Base-by-base conservation (phyloP, 2,329 filamentous ascomycete genomes). In the Fusarium avenaceum region DNA sequence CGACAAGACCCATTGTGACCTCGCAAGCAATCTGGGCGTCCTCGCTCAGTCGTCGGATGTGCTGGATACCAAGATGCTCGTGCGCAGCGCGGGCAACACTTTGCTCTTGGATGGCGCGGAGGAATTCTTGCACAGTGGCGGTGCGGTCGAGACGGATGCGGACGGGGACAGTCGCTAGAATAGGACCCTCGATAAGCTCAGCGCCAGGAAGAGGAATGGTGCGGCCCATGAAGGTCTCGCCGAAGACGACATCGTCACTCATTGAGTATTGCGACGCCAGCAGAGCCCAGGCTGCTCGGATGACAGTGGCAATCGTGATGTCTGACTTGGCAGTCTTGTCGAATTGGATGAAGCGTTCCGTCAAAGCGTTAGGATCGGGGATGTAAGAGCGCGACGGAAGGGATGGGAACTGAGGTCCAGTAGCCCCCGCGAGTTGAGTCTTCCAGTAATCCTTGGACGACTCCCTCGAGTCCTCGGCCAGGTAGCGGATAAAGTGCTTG, bases 1-100 rank as follows among this genome's bases (percentile, higher is more conserved):
- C 79, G 2, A 85, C 74, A 4, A 85, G 74, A 10, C 81, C 82
- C 81, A 85, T 83, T 78, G 84, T 86, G 15, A 85, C 85, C 47
- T 87, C 85, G 43, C 87, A 87, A 1, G 86, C 75, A 30, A 81
- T 82, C 53, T 87, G 85, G 80, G 82, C 14, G 79, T 85, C 71
- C 78, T 76, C 38, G 82, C 80, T 70, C 82, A 84, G 59, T 78
- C 77, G 20, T 75, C 80, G 59, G 83, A 57, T 73, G 30, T 78
- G 74, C n/a, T 77, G 74, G 2, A 80, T 70, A 26, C 77, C 76
- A 8, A 76, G 68, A 20, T 79, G 72, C 42, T 77, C 78, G 7
- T 73, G 74, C 0, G 74, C 73, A 0, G 72, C 58, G 3, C 74
- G 67, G 14, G 75, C 68, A 11, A 72, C 63, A 4, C 71, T 66